Evolutionary conservation across 768 basidiomycete species (phyloP).

Genomic region (Tulasnella sp.): DNA sequence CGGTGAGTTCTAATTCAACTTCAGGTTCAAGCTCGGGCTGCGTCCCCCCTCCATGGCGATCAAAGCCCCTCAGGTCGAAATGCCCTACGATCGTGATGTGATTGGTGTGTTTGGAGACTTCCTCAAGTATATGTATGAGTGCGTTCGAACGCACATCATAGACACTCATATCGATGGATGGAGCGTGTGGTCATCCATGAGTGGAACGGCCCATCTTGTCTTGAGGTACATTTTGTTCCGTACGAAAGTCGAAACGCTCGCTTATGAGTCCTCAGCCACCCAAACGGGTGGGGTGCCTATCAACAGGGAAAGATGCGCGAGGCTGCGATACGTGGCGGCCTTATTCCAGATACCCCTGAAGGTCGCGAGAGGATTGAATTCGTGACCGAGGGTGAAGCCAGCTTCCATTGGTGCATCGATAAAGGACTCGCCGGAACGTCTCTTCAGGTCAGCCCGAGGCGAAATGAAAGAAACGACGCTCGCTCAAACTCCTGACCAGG

Average conservation of each 20-base stretch:
- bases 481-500: neutral
- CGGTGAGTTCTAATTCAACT: too few relatives aligned
- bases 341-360: slow-evolving; percentile 28
- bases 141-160: neutral
- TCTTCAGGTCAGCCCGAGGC: slow-evolving; percentile 20
- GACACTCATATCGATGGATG: neutral
- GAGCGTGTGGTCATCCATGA: neutral
- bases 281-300: slow-evolving; percentile 37
- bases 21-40: neutral
- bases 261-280: slow-evolving; percentile 13
- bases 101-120: slow-evolving; percentile 1
- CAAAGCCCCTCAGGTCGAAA: neutral
- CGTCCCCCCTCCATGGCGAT: neutral
- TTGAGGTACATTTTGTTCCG: too few relatives aligned
- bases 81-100: neutral
- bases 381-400: slow-evolving; percentile 44
- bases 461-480: neutral
- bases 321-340: slow-evolving; percentile 32
- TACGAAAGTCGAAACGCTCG: neutral
- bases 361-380: slow-evolving; percentile 33
- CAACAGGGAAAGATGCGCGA: slow-evolving; percentile 35
- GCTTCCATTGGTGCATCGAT: slow-evolving; percentile 37
- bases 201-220: neutral
- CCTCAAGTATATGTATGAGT: neutral
- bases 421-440: slow-evolving; percentile 25